Evolutionary conservation across 139 green algal species (phyloP), one percentile per base, ranked within the genome.

Genomic region (Closterium sp.): DNA sequence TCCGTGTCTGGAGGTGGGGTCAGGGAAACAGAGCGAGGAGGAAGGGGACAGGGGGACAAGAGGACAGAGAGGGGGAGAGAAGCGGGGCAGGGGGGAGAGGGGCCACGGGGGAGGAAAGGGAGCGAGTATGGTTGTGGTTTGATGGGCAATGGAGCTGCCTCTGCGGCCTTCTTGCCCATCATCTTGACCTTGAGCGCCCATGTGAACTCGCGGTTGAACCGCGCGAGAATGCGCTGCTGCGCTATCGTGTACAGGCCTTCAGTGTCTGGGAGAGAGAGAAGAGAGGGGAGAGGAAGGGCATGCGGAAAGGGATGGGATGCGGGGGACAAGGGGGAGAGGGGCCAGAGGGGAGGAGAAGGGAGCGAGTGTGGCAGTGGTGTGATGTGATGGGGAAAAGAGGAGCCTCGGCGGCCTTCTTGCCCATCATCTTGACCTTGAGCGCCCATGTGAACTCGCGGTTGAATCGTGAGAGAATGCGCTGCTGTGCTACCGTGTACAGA

Each of bases 171-270:
- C 73, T 96, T 96, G 4, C 97, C 97, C 96, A 98, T 97, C 95
- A 97, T 97, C 89, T 96, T 92, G 10, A 85, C 87, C 94, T 98
- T 98, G 2, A 98, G 88, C 10, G 96, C 96, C 97, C 96, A 99
- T 0, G 95, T 98, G 91, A 99, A 99, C 38, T 95, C 90, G 88
- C 95, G 97, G 22, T 95, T 95, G 84, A 95, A 97, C 0, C 88
- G 86, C 1, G 84, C 32, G 27, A 9, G 84, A n/a, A 31, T 87
- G 84, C 27, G 13, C 84, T 87, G 84, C 32, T 38, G 32, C 32
- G 32, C 11, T 70, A 22, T 4, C 45, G 45, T 70, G 45, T 70
- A 70, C 45, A 70, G 45, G 5, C 45, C 45, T 13, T 70, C 45
- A 1, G 45, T 7, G 45, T 19, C 42, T 62, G 42, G n/a, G n/a